A percentile compares a stretch with the other conserved stretches of the same genome.
phyloP scores from a whole-genome alignment of 352 stramenopile species.

The Phytophthora sojae region DNA sequence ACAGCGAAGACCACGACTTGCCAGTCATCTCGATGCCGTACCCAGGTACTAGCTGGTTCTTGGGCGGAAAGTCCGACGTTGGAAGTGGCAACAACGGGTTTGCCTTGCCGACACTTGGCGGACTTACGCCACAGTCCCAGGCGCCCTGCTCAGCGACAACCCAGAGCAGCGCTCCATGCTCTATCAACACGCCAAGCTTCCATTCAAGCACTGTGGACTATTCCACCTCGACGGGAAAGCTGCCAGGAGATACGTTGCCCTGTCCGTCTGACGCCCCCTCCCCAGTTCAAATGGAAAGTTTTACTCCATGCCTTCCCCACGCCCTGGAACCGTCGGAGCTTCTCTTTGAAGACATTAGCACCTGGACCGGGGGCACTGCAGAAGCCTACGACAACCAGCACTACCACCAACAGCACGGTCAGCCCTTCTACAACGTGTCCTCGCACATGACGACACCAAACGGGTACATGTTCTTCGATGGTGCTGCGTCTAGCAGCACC shows the following conservation, averaged over 20 bases:
- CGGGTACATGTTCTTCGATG: conserved; percentile 28
- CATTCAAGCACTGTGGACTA: conserved; percentile 15
- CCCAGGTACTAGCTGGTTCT: conserved; percentile 43
- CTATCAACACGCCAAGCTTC: conserved; percentile 26
- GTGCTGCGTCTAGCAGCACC: background rate
- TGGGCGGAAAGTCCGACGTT: conserved; percentile 24
- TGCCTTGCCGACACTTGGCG: conserved; percentile 29
- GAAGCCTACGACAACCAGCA: conserved; percentile 34
- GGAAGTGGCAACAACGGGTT: conserved; percentile 26
- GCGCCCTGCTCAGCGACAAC: conserved; percentile 12
- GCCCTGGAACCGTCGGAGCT: conserved; percentile 43
- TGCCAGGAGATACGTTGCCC: conserved; percentile 12
- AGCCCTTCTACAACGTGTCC: conserved; percentile 33
- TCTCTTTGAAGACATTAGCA: conserved; percentile 51
- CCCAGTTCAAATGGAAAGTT: conserved; percentile 53
- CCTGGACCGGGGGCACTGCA: conserved; percentile 22
- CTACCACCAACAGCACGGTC: conserved; percentile 28
- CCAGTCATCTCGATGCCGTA: conserved; percentile 44
- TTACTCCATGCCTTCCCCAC: conserved; percentile 45
- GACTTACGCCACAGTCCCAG: conserved; percentile 26
- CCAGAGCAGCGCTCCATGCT: conserved; percentile 22
- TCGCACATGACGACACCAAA: conserved; percentile 10
- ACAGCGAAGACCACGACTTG: conserved; percentile 35
- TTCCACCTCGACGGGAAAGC: conserved; percentile 22
- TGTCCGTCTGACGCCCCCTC: conserved; percentile 31